Percentiles rank a stretch among this genome's conserved stretches.
Conservation (phyloP, 345 rosid species). For the Moricandia arvensis region DNA sequence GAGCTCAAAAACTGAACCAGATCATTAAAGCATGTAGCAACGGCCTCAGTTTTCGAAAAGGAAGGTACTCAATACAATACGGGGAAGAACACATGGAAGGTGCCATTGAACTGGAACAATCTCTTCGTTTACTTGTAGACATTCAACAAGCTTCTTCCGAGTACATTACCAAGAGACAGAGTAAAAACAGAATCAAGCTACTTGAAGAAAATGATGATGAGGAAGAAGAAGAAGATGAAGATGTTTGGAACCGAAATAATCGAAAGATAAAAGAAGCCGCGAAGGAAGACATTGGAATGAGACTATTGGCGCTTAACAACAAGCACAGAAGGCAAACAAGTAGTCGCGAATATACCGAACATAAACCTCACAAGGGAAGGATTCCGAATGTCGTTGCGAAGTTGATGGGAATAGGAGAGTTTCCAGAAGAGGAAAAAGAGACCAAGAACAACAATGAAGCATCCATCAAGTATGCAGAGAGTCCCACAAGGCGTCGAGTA, state of each 20-base stretch:
- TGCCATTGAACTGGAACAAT: conserved; percentile 76
- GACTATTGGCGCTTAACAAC: conserved; percentile 46
- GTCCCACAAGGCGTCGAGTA: conserved; percentile 32
- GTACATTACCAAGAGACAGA: conserved; percentile 43
- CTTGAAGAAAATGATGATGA: conserved; percentile 64
- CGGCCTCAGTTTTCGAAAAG: conserved; percentile 56
- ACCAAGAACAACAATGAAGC: conserved; percentile 21
- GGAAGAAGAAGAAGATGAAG: conserved; percentile 44
- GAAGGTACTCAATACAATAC: conserved; percentile 62
- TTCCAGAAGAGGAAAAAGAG: conserved; percentile 52
- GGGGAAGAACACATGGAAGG: conserved; percentile 78
- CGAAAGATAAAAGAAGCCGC: conserved; percentile 43
- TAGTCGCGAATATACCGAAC: conserved; percentile 28
- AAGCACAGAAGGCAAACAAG: conserved; percentile 30
- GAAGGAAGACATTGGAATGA: conserved; percentile 48
- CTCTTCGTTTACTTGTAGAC: conserved; percentile 75
- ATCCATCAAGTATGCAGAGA: conserved; percentile 5
- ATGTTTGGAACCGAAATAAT: conserved; percentile 26
- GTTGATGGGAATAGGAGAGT: conserved; percentile 80
- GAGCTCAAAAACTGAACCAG: conserved; percentile 70
- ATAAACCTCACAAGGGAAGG: conserved; percentile 59
- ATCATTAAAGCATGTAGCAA: conserved; percentile 69
- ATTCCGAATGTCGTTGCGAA: conserved; percentile 83
- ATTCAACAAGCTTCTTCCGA: conserved; percentile 70
- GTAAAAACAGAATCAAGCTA: conserved; percentile 59